A percentile compares a stretch with the other conserved stretches of the same genome.
phyloP scores from a whole-genome alignment of 2,329 filamentous ascomycete genomes.

The Arthrobotrys megalospora region DNA sequence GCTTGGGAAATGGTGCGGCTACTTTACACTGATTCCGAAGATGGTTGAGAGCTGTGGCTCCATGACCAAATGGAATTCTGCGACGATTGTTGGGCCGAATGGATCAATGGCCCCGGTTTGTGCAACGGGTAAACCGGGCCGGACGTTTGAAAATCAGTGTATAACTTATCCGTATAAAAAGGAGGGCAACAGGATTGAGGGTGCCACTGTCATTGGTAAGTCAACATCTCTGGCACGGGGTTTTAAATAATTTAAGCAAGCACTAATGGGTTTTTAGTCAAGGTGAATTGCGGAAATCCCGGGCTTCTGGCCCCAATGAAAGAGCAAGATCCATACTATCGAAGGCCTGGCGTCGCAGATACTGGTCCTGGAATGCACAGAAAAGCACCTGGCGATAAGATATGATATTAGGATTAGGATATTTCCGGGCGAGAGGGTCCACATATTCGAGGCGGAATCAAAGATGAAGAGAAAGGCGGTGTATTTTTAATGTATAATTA shows the following conservation, averaged over 20 bases:
- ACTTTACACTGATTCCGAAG: constrained; percentile 33
- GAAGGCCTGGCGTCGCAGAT: constrained; percentile 24
- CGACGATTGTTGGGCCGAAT: constrained; percentile 15
- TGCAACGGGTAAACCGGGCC: neutral
- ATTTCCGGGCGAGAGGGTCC: neutral
- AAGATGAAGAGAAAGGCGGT: neutral
- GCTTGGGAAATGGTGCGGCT: constrained; percentile 13
- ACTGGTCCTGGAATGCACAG: neutral
- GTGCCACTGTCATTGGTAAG: constrained; percentile 32
- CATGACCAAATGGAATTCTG: constrained; percentile 7
- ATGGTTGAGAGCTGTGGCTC: constrained; percentile 40
- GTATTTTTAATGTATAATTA: constrained; percentile 2
- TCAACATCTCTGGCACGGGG: neutral
- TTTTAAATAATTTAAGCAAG: neutral
- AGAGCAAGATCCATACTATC: neutral
- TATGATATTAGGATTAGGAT: neutral
- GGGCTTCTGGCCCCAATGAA: constrained; percentile 26
- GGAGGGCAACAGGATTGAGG: neutral
- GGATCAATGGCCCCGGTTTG: constrained; percentile 13
- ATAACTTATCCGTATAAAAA: constrained; percentile 20
- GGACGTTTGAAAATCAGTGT: constrained; percentile 24
- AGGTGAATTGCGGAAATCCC: neutral
- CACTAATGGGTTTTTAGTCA: neutral
- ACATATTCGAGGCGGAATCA: neutral
- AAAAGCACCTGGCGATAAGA: constrained; percentile 11